Base-by-base conservation (phyloP, 805 yeast species). In the Yamadazyma phyllophila region DNA sequence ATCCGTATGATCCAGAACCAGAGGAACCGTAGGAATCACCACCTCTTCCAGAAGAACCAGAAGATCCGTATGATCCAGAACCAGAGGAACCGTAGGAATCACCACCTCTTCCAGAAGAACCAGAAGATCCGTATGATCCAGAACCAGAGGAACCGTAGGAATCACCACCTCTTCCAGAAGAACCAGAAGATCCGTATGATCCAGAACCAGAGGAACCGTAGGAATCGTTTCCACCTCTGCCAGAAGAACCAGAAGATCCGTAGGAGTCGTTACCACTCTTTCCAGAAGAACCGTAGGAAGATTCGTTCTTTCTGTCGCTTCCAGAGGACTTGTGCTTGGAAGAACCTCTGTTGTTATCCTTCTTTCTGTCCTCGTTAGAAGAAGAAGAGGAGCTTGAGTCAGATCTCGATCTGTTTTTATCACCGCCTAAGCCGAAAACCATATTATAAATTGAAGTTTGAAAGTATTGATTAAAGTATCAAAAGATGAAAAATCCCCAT, bases 381-480 rank as follows among this genome's bases (percentile, higher is more conserved):
- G 41, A 43, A 9, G 46, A 43, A 31, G 39, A 34, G 17, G 40
- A 35, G 17, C 37, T 30, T 16, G 46, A 42, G 17, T 39, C 36
- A 24, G 43, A 38, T 43, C 41, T 36, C 14, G 34, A 37, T 34
- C 41, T 36, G 33, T 42, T 29, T 13, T 47, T 42, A 8, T 29
- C 31, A 29, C 31, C 13, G 37, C 67, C 68, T 36, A 64, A 62
- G 36, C 69, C 70, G 51, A 65, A 65, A 53, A 61, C 69, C 69
- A 65, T 65, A 54, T 45, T 45, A 9, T 27, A 32, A 31, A 16
- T 35, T 16, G 4, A 29, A 29, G 7, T 20, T 20, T 4, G 24
- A 20, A 20, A 4, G 3, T 20, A 20, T 20, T 20, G 24, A 29
- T 29, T 29, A 7, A 29, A n/a, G 8, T 29, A 20, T 20, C 24